Conservation (phyloP, 2,329 filamentous ascomycete species). For the Curvularia eragrostidis region DNA sequence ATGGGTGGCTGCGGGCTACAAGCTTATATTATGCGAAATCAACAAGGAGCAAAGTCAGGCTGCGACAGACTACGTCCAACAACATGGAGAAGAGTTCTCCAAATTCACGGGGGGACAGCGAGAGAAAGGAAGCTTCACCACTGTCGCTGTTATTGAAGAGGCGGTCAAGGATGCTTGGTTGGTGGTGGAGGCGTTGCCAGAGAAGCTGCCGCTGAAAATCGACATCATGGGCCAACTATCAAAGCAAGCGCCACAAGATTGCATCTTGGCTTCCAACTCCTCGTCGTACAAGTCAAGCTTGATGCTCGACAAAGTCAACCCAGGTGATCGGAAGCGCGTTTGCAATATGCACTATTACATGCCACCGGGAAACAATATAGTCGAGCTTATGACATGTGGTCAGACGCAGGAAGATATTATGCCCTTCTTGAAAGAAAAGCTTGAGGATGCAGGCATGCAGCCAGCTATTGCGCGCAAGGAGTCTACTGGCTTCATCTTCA, state of each 20-base stretch:
- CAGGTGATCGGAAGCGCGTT: constrained; percentile 38
- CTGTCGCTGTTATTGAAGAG: constrained; percentile 46
- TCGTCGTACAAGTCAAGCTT: constrained; percentile 61
- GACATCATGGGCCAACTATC: constrained; percentile 58
- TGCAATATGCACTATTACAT: constrained; percentile 62
- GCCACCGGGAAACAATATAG: constrained; percentile 52
- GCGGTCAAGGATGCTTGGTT: constrained; percentile 60
- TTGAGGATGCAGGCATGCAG: constrained; percentile 51
- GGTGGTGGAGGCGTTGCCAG: constrained; percentile 62
- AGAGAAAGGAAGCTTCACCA: constrained; percentile 9
- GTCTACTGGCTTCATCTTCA: constrained; percentile 63
- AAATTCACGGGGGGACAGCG: constrained; percentile 1
- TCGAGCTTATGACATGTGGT: constrained; percentile 63
- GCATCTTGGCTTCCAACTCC: constrained; percentile 60
- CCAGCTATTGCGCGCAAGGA: constrained; percentile 56
- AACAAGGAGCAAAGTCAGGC: constrained; percentile 18
- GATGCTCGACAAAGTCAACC: constrained; percentile 55
- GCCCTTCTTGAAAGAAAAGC: constrained; percentile 54
- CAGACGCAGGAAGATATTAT: constrained; percentile 54
- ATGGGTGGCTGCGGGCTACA: constrained; percentile 20
- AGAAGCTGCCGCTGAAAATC: constrained; percentile 59
- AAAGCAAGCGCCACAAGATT: constrained; percentile 52
- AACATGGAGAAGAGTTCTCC: constrained; percentile 10
- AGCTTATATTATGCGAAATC: constrained; percentile 17
- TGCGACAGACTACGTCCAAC: constrained; percentile 17